Evolutionary conservation across 345 rosid species (phyloP).

Genomic region (Salix purpurea): DNA sequence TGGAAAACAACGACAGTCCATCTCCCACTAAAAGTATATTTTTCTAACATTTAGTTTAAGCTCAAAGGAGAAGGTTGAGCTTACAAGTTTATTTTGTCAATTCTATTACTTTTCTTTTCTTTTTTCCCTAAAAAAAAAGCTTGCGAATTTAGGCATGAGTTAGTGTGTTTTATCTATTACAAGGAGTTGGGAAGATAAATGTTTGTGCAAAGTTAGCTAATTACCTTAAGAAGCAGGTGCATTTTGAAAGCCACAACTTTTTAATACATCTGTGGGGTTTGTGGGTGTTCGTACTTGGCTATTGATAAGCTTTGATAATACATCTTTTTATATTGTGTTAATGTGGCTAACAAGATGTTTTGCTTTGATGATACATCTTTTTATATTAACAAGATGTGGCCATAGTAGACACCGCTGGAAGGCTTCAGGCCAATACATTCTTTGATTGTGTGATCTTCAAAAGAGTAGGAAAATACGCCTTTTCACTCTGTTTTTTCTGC

Average conservation of each 20-base stretch:
- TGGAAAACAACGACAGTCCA: too few relatives aligned
- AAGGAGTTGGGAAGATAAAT: constrained; percentile 92
- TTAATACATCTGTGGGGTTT: neutral
- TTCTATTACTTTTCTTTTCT: too few relatives aligned
- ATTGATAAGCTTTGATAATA: neutral
- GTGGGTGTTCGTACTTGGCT: neutral
- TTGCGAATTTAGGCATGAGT: neutral
- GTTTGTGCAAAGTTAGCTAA: constrained; percentile 88
- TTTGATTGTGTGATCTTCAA: neutral
- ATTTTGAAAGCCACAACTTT: neutral
- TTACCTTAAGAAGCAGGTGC: constrained; percentile 90
- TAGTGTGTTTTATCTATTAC: neutral
- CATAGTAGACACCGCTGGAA: constrained; percentile 94
- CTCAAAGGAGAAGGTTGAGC: too few relatives aligned
- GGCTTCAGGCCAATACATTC: constrained; percentile 71
- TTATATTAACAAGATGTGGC: constrained; percentile 56
- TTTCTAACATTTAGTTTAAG: too few relatives aligned
- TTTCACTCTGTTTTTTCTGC: neutral
- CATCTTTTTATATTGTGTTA: neutral
- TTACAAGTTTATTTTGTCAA: too few relatives aligned
- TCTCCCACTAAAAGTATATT: too few relatives aligned
- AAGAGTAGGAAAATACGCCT: neutral
- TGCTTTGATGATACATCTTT: neutral
- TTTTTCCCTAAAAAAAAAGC: neutral
- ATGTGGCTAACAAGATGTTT: neutral